Base-by-base conservation (phyloP, 202 grass and related monocot genomes). In the Hordeum pubiflorum region DNA sequence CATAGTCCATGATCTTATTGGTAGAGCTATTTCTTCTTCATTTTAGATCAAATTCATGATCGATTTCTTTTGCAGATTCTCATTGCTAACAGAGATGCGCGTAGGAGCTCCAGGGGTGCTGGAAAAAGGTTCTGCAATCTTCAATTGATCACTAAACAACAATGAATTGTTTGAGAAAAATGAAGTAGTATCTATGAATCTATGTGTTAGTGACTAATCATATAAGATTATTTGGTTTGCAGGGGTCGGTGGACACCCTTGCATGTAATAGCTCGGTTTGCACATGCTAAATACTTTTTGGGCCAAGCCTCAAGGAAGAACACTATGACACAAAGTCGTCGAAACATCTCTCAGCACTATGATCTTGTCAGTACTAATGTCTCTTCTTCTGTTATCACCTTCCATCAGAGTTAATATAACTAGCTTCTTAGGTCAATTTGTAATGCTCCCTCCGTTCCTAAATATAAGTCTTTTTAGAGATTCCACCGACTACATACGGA, bases 261-360 rank as follows among this genome's bases (percentile, higher is more conserved):
- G 64, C 64, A 39, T 68, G n/a, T 68, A 39, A 68, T 39, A 68
- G 34, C 64, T 39, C 20, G 10, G n/a, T 39, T 68, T 1, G 18
- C 18, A 40, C 21, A 68, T 68, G n/a, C n/a, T 68, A 68, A 68
- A 68, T 39, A 68, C 64, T 12, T 63, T 39, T 3, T 68, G n/a
- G 5, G 34, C 2, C 3, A 68, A 20, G n/a, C 21, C 34, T 68
- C 9, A 10, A 40, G 34, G 64, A 68, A 68, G 64, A 68, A 68
- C 36, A 68, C 64, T 23, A 5, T 37, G 0, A 40, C 34, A 68
- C 64, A 68, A 68, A 23, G n/a, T 68, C 64, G 64, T 68, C 64
- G 64, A 68, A 68, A 68, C n/a, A 68, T 68, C n/a, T 68, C 64
- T 40, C 34, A 22, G 36, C 64, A 68, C 64, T 68, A 68, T 39